phyloP scores from a whole-genome alignment of 495 filamentous ascomycete species.

The Cetradonia linearis region DNA sequence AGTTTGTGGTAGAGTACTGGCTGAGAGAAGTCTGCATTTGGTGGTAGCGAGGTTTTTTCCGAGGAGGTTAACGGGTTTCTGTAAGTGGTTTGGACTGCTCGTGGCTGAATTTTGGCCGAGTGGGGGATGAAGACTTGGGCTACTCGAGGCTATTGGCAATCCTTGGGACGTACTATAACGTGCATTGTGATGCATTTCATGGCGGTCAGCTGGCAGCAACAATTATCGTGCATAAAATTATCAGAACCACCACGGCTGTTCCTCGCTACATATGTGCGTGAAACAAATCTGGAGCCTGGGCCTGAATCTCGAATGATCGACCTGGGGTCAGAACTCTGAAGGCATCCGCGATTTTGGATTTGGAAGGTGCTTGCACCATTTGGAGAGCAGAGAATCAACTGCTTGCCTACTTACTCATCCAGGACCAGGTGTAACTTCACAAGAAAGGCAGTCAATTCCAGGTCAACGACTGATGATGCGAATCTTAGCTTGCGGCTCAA shows the following conservation, averaged over 20 bases:
- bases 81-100: neutral
- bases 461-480: neutral
- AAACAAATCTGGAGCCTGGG: neutral
- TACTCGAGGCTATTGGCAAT: neutral
- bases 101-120: neutral
- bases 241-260: neutral
- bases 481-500: neutral
- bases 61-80: neutral
- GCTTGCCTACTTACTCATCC: neutral
- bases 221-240: neutral
- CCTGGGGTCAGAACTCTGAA: neutral
- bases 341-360: neutral
- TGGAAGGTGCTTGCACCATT: neutral
- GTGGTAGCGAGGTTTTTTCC: conserved; percentile 1
- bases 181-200: neutral
- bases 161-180: neutral
- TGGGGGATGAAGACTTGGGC: neutral
- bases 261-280: neutral
- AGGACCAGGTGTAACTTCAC: neutral
- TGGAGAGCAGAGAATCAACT: neutral
- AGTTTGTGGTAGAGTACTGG: conserved; percentile 5
- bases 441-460: neutral
- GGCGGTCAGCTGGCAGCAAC: neutral
- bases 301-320: neutral
- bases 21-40: conserved; percentile 1